phyloP scores from a whole-genome alignment of 2,329 filamentous ascomycete species.

The Stagonosporopsis rhizophila region DNA sequence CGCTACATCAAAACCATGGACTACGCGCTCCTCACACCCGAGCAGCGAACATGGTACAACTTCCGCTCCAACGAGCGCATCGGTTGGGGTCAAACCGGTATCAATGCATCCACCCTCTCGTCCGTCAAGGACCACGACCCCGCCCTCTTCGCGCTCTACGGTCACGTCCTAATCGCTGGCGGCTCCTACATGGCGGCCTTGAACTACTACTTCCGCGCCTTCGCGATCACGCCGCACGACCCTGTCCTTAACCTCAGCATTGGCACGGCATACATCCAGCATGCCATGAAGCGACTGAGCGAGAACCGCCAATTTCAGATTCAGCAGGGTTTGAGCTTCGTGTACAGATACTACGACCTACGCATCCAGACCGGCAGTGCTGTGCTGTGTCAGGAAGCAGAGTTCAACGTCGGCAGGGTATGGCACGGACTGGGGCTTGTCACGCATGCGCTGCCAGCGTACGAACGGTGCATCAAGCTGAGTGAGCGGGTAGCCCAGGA shows the following conservation, averaged over 20 bases:
- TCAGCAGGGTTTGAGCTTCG: conserved; percentile 81
- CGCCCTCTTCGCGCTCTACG: conserved; percentile 85
- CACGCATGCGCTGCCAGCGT: conserved; percentile 76
- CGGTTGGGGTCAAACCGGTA: conserved; percentile 47
- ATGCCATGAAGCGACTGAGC: conserved; percentile 85
- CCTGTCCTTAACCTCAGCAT: conserved; percentile 81
- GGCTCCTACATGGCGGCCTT: conserved; percentile 84
- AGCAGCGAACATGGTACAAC: conserved; percentile 55
- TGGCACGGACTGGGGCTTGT: conserved; percentile 78
- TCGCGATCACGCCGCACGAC: conserved; percentile 76
- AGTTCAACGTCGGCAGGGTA: conserved; percentile 79
- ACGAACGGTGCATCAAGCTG: conserved; percentile 65
- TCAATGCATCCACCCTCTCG: conserved; percentile 50
- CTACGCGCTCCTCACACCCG: conserved; percentile 64
- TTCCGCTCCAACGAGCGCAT: conserved; percentile 48
- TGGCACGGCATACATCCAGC: conserved; percentile 78
- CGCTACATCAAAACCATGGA: conserved; percentile 93
- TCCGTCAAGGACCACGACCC: conserved; percentile 65
- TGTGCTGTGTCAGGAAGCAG: conserved; percentile 72
- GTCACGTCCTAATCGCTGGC: conserved; percentile 84
- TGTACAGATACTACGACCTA: conserved; percentile 74
- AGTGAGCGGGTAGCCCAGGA: conserved; percentile 52
- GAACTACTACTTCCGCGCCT: conserved; percentile 78
- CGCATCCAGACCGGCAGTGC: conserved; percentile 56
- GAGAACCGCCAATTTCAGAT: conserved; percentile 90